A percentile compares a stretch with the other conserved stretches of the same genome.
These are phyloP conservation scores for Scleromitrula shiraiana DNA, from an alignment of 2,329 filamentous ascomycete genomes.

Conservation along the genomic window DNA sequence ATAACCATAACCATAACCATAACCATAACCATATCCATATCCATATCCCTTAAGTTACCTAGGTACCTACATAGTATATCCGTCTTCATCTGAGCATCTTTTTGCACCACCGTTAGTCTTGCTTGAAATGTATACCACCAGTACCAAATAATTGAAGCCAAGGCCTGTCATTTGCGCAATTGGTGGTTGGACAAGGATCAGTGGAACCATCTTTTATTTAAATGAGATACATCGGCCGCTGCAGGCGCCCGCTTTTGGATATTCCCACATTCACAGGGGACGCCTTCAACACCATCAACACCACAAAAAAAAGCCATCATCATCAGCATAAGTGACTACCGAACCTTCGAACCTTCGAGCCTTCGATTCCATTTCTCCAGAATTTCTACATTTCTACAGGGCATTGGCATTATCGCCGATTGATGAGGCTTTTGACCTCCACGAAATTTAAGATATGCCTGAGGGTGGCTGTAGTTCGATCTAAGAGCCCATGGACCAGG, in stretches of 20 bases:
- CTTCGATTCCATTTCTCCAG: background rate
- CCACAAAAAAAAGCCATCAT: background rate
- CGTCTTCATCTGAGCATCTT: too few relatives aligned
- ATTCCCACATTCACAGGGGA: background rate
- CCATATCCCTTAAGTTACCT: too few relatives aligned
- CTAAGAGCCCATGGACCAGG: conserved; percentile 1
- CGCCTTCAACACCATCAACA: background rate
- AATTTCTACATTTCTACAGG: background rate
- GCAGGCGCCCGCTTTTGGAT: conserved; percentile 10
- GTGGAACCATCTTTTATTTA: background rate
- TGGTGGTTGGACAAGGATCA: background rate
- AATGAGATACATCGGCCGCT: conserved; percentile 9
- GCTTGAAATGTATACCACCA: too few relatives aligned
- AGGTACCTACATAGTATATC: too few relatives aligned
- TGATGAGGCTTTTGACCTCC: background rate
- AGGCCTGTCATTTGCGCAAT: conserved; percentile 10
- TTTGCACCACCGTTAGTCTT: too few relatives aligned
- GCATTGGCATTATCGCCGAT: too few relatives aligned
- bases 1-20: too few relatives aligned
- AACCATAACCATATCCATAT: too few relatives aligned
- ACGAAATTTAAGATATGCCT: background rate
- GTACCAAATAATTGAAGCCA: background rate
- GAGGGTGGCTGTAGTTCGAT: conserved; percentile 5
- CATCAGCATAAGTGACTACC: conserved; percentile 7
- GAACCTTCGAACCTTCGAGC: too few relatives aligned